phyloP scores from a whole-genome alignment of 2,329 filamentous ascomycete species.

The Aspergillus sp. region DNA sequence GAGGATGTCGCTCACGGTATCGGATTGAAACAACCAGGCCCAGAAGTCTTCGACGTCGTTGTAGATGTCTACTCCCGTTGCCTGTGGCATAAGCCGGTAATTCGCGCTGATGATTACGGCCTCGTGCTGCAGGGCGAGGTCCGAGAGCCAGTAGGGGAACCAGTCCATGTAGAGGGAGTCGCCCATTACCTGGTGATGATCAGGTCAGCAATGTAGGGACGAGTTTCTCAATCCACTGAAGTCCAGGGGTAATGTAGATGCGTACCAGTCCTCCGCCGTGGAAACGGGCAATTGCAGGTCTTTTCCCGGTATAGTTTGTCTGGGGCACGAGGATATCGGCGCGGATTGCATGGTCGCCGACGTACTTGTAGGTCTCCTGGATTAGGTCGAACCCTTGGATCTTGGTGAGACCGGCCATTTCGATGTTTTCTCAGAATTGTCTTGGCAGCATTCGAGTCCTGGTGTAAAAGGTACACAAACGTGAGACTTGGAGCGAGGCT shows the following conservation, averaged over 20 bases:
- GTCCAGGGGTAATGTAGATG: too few species aligned
- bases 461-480: too few species aligned
- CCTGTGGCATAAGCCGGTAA: neutral
- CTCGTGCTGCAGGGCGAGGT: neutral
- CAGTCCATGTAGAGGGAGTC: neutral
- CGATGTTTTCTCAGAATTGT: too few species aligned
- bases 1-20: slow-evolving; percentile 18
- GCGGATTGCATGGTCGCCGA: neutral
- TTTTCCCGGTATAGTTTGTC: too few species aligned
- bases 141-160: neutral
- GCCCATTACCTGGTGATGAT: too few species aligned
- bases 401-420: neutral
- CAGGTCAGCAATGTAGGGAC: too few species aligned
- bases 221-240: too few species aligned
- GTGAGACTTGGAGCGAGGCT: too few species aligned
- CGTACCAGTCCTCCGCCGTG: too few species aligned
- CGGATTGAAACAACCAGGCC: neutral
- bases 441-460: too few species aligned
- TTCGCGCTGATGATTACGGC: neutral
- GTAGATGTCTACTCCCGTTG: neutral
- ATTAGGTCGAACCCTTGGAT: neutral
- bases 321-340: too few species aligned
- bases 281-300: too few species aligned
- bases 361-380: neutral
- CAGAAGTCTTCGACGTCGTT: neutral